Evolutionary conservation across 805 yeast genomes (phyloP), one percentile per base, ranked within the genome.

Genomic region (Millerozyma miso): DNA sequence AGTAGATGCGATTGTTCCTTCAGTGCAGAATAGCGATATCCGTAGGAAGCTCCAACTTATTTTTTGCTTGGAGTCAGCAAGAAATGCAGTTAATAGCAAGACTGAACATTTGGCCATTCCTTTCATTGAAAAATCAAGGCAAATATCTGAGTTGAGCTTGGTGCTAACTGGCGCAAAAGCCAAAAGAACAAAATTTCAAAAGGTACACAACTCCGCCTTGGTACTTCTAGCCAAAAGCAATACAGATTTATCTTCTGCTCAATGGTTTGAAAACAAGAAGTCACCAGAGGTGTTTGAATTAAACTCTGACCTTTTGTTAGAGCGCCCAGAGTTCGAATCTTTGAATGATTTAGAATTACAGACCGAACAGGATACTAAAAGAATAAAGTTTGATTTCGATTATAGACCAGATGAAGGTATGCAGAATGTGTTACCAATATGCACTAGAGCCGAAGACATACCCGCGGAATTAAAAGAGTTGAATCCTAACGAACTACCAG

Each of bases 111-210:
- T 81, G 29, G 73, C 84, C 1, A 61, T 74, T 17, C 79, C 81
- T 5, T 71, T 79, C 3, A 65, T 86, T 46, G 61, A 67, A 1
- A 74, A 74, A 47, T 87, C 82, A 2, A 75, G 79, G 35, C 73
- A 75, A 12, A 56, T 83, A 8, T 79, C 89, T 0, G 75, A 79
- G 1, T 71, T 88, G 37, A 67, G 76, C 39, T 76, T 83, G 49
- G 76, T 83, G 0, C 65, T 91, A 37, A 85, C 97, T 1, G 98
- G 98, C 51, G 86, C 93, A 43, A 81, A 81, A 52, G 97, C 96
- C 7, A 84, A 81, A 58, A 74, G 93, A 56, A 91, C 98, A 3
- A 86, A 86, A 60, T 87, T 70, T 59, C 98, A 91, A 64, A 73
- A 74, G 38, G 73, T 70, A 29, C 79, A 82, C n/a, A 77, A 83